Evolutionary conservation across 1,284 basidiomycete genomes (phyloP).

Genomic region (Tranzscheliella williamsii): DNA sequence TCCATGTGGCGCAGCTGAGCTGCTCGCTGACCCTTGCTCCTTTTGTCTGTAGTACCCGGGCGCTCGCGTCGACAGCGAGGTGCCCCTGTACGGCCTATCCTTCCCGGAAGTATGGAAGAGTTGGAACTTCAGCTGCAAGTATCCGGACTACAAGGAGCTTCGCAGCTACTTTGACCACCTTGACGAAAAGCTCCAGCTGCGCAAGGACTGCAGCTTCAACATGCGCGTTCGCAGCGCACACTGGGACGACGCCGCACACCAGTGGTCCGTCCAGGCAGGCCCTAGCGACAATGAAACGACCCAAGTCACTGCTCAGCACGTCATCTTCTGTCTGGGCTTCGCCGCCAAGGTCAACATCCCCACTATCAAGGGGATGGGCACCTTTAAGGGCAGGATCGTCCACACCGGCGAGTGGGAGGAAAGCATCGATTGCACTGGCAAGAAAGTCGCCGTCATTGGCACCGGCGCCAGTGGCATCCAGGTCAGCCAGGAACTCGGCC

Average conservation of each 20-base stretch:
- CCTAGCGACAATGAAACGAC: conserved; percentile 15
- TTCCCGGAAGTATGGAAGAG: conserved; percentile 36
- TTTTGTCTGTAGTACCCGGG: conserved; percentile 20
- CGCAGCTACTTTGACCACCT: conserved; percentile 42
- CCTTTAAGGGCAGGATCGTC: conserved; percentile 66
- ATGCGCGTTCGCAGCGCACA: conserved; percentile 27
- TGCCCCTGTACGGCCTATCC: conserved; percentile 38
- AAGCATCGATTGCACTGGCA: conserved; percentile 66
- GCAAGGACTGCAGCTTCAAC: conserved; percentile 44
- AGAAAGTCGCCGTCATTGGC: conserved; percentile 69
- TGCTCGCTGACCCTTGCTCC: not conserved
- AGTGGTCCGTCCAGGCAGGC: conserved; percentile 34
- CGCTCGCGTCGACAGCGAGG: conserved; percentile 40
- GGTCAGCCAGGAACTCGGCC: conserved; percentile 63
- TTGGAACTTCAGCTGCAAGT: conserved; percentile 42
- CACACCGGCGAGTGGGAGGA: conserved; percentile 69
- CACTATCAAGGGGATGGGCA: conserved; percentile 63
- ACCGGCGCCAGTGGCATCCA: conserved; percentile 67
- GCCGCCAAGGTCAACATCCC: conserved; percentile 61
- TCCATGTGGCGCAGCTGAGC: not conserved
- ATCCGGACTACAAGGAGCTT: conserved; percentile 40
- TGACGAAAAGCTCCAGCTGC: conserved; percentile 37
- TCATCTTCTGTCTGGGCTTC: conserved; percentile 45
- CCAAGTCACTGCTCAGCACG: conserved; percentile 28
- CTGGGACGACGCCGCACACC: conserved; percentile 24